Percentiles rank a stretch among this genome's conserved stretches.
These are phyloP conservation scores for Diaporthe destruens DNA, from an alignment of 2,329 filamentous ascomycete genomes.

Conservation along the genomic window DNA sequence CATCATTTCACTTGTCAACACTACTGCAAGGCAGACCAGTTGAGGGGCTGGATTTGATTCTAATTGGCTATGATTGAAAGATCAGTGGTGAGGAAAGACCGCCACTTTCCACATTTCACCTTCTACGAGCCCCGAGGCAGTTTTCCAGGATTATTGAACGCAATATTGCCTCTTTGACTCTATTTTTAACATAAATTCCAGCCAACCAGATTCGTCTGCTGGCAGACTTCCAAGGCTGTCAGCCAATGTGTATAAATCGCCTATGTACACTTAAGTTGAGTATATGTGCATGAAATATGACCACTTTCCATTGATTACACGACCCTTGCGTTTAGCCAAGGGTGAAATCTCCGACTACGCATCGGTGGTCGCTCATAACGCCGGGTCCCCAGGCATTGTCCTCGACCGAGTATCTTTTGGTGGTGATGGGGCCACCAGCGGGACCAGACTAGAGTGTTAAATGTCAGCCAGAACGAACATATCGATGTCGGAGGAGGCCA, in stretches of 20 bases:
- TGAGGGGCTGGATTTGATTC: too few species aligned
- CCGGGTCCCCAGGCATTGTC: slow-evolving; percentile 54
- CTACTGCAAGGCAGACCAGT: too few species aligned
- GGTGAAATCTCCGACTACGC: slow-evolving; percentile 1
- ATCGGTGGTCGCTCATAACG: slow-evolving; percentile 26
- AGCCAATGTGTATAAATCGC: not conserved
- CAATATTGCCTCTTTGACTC: not conserved
- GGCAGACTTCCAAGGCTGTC: not conserved
- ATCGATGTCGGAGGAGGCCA: not conserved
- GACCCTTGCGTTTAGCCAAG: not conserved
- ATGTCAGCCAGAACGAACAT: not conserved
- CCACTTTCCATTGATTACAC: not conserved
- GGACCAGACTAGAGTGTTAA: not conserved
- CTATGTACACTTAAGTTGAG: not conserved
- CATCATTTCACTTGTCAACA: too few species aligned
- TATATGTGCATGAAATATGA: not conserved
- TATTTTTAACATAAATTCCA: not conserved
- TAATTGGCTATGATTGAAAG: too few species aligned
- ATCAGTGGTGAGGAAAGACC: too few species aligned
- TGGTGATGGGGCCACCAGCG: slow-evolving; percentile 40
- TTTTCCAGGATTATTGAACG: not conserved
- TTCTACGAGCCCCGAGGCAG: not conserved
- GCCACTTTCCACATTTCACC: not conserved
- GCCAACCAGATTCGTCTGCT: not conserved
- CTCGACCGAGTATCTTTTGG: slow-evolving; percentile 54